Conservation (phyloP, 495 filamentous ascomycete genomes). For the Sabuloglossum arenarium region DNA sequence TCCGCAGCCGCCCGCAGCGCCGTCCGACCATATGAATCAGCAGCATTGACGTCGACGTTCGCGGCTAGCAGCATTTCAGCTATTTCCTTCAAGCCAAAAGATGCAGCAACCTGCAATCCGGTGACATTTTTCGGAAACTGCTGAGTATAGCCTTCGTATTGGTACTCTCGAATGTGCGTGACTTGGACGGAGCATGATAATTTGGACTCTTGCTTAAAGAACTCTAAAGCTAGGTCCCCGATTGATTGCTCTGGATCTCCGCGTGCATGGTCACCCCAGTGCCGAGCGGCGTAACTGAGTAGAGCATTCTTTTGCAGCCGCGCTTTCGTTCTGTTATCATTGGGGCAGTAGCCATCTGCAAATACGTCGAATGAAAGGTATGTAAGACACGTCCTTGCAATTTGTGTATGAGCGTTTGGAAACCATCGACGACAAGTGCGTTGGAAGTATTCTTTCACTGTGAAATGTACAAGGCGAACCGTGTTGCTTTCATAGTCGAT, state of each 20-base stretch:
- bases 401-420: constrained; percentile 15
- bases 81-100: neutral
- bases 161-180: too few species aligned
- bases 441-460: constrained; percentile 30
- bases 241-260: neutral
- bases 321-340: constrained; percentile 12
- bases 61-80: neutral
- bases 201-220: neutral
- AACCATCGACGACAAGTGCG: constrained; percentile 16
- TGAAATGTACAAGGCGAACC: constrained; percentile 33
- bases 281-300: constrained; percentile 20
- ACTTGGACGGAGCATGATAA: neutral
- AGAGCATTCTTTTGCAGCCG: constrained; percentile 15
- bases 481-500: constrained; percentile 24
- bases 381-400: constrained; percentile 11
- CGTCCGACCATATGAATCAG: too few species aligned
- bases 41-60: too few species aligned
- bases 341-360: constrained; percentile 9
- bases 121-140: neutral
- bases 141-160: too few species aligned
- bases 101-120: neutral
- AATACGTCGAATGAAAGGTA: constrained; percentile 25
- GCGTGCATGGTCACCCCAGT: constrained; percentile 26
- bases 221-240: neutral
- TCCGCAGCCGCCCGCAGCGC: too few species aligned